Base-by-base conservation (phyloP, 2,329 filamentous ascomycete genomes). In the Fusarium caatingaense region DNA sequence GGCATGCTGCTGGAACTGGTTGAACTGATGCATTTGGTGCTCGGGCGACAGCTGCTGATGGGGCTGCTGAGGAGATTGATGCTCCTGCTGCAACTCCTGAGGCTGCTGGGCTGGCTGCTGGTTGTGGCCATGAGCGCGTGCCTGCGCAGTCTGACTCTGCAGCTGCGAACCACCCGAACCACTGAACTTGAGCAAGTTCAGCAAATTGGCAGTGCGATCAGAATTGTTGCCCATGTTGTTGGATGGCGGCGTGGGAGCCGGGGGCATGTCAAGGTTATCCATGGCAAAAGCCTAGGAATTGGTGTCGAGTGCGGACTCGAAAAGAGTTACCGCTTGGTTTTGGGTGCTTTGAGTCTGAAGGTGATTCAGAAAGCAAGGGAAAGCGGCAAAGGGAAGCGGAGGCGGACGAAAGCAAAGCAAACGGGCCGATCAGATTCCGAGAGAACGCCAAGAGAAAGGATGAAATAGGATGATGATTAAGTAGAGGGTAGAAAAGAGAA, bases 171-270 rank as follows among this genome's bases (percentile, higher is more conserved):
- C 72, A 57, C 71, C 74, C 47, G 72, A 56, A 47, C 82, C 81
- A 68, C 84, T 88, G 73, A 88, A 89, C 82, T 90, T 90, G 77
- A 90, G 84, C 58, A 90, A 81, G 71, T 87, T 89, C 75, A 90
- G 80, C 72, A 90, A 76, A 70, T 86, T 87, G 60, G 84, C 81
- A 44, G 85, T 87, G 72, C 86, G 85, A 55, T 87, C 85, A 42
- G 77, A 76, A 57, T 78, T 79, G 58, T 78, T 79, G 72, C 78
- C 77, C 72, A 77, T 77, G 67, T 72, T 79, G 63, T 80, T 81
- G 70, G 81, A 78, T 54, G 82, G 82, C 66, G 82, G 82, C 75
- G 84, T 86, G 61, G 85, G 85, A 61, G 86, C 86, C 65, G 85
- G 82, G 56, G 84, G 84, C 71, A 87, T 79, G 73, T 82, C 81